Base-by-base conservation (phyloP, 176 grass and related monocot genomes). In the Rhynchospora tenuis region DNA sequence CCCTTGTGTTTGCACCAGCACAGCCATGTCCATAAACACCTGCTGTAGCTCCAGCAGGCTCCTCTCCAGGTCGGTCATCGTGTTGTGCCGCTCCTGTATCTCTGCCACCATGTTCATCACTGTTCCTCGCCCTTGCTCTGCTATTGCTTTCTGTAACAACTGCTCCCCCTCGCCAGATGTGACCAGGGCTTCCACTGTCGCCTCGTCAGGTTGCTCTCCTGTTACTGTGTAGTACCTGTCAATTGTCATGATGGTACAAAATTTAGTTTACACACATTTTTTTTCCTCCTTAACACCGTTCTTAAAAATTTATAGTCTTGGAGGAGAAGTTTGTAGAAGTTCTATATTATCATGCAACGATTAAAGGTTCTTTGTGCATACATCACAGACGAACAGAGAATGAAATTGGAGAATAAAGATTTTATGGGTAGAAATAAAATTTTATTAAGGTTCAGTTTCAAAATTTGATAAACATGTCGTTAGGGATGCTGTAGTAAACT, bases 11-110 rank as follows among this genome's bases (percentile, higher is more conserved):
- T 92, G 89, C 62, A 97, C 91, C 22, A 94, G 84, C 84, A 76
- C 86, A 0, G 88, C 91, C 91, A 97, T 97, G 85, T 97, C 91
- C 63, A 90, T 67, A 84, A 97, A 97, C 79, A 97, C 81, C 94
- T 97, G 89, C 7, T 97, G 94, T 42, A 97, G 88, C 74, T 97
- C 94, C 62, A 90, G 15, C 22, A 97, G 88, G 19, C 89, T 84
- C 61, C 81, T 79, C 86, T 97, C 89, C 42, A 94, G 75, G 64
- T 93, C 88, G 19, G 59, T 83, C 51, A 81, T 84, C 58, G 89
- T 85, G 13, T 23, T 86, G 80, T 84, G 82, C 76, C 87, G 81
- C 42, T 86, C 88, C 46, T 92, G 66, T 86, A 89, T 86, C 80
- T 87, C 86, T 33, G 65, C 68, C n/a, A 75, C 74, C 24, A 87